Base-by-base conservation (phyloP, 441 rosid species). In the Populus tomentosa region DNA sequence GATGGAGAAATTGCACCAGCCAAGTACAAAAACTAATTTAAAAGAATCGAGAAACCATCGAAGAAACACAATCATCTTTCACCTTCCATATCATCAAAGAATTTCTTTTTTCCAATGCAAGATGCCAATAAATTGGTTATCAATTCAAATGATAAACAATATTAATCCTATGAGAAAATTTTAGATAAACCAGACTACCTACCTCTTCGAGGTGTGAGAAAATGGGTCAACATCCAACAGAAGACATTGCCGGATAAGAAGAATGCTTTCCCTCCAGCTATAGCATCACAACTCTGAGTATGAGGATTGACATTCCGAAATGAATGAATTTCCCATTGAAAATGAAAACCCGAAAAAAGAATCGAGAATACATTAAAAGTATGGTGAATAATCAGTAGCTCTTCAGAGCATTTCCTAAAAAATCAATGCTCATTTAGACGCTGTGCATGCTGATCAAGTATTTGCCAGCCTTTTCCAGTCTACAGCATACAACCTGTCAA, bases 291-390 rank as follows among this genome's bases (percentile, higher is more conserved):
- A 35, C 62, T 46, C 6, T 67, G 28, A 46, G 21, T 10, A 6
- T 33, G 56, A 23, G 77, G 74, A 59, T 67, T 35, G 69, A 24
- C 40, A 69, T 71, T 75, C 80, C 62, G 81, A 78, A 77, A 79
- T 46, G 85, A 84, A 86, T 82, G 81, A 72, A 75, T 67, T 76
- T 85, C 79, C 78, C 79, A 78, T 75, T 75, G 77, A 77, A 76
- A 65, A 75, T 68, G 32, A 74, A 77, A 61, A 71, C 80, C 80
- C 71, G 10, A 79, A 38, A 74, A 88, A 92, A 84, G 90, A 91
- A 93, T 90, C 77, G 84, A 75, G 81, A 86, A 81, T 85, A 82
- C 90, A 88, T 82, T 76, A 73, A 81, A 61, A 73, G 72, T 72
- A 78, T 75, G 77, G 73, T 73, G 73, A 78, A 82, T 82, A 87